Conservation (phyloP, 352 stramenopile species). For the Phytopythium boreale region DNA sequence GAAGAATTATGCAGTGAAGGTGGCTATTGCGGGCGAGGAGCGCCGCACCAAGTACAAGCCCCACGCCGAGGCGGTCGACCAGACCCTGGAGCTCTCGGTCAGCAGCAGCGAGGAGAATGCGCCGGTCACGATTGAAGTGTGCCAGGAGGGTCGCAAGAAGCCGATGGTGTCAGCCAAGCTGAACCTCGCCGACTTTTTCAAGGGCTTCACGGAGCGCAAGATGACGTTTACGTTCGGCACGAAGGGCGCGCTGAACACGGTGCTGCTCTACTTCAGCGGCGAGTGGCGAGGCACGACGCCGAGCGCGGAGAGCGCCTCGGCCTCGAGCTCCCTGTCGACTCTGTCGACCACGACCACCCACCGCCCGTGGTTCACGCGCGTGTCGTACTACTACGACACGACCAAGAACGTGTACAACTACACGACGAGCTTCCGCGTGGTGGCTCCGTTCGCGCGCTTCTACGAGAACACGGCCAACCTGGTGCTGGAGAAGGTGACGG, state of each 20-base stretch:
- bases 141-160: slow-evolving; percentile 38
- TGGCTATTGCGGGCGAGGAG: slow-evolving; percentile 23
- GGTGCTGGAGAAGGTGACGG: slow-evolving; percentile 54
- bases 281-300: slow-evolving; percentile 19
- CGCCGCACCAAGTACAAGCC: slow-evolving; percentile 20
- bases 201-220: slow-evolving; percentile 19
- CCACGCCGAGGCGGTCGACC: slow-evolving; percentile 23
- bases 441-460: slow-evolving; percentile 58
- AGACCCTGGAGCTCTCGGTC: slow-evolving; percentile 45
- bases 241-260: slow-evolving; percentile 23
- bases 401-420: slow-evolving; percentile 82
- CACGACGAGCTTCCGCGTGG: slow-evolving; percentile 72
- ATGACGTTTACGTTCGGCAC: slow-evolving; percentile 42
- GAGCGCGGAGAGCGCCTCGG: slow-evolving; percentile 6
- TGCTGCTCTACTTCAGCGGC: slow-evolving; percentile 23
- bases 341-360: slow-evolving; percentile 18
- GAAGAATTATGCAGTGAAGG: slow-evolving; percentile 26
- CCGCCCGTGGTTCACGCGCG: slow-evolving; percentile 67
- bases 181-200: slow-evolving; percentile 26
- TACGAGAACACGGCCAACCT: slow-evolving; percentile 66
- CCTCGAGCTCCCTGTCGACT: not conserved
- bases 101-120: slow-evolving; percentile 21
- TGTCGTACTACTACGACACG: slow-evolving; percentile 80
- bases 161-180: slow-evolving; percentile 34
- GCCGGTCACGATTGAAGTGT: slow-evolving; percentile 43